Evolutionary conservation across 257 asterid genomes (phyloP), one percentile per base, ranked within the genome.

Genomic region (Salvia rosmarinus): DNA sequence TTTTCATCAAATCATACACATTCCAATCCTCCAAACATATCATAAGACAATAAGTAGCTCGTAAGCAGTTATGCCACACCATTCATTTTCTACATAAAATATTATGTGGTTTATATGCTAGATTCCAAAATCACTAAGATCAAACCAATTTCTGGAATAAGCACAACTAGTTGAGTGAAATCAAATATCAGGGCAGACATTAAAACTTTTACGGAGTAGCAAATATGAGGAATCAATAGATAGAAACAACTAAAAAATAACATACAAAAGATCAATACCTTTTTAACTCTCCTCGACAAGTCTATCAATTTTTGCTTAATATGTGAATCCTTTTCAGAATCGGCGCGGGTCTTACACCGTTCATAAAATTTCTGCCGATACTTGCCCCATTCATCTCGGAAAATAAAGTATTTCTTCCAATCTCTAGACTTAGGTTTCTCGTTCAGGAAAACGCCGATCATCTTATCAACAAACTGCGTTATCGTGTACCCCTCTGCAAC

Each of bases 391-490:
- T 92, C 98, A 7, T 90, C 94, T 69, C 98, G 86, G 65, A 85
- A 87, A 65, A 92, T 89, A 85, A 90, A 75, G 74, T 84, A 90
- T 21, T 66, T 85, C 71, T 73, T 90, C 98, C 98, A 92, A 52
- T 92, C 91, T 67, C 82, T 90, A 44, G 95, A 73, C 81, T 87
- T 90, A 58, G 95, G 96, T 68, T 90, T 92, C 91, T 92, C 96
- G 79, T 83, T 72, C 82, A 90, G 30, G 81, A 92, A 92, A 67
- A 90, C 77, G 37, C 88, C 96, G 72, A 92, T 92, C n/a, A 92
- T 75, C 82, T 86, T 92, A 70, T 92, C 98, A 64, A 95, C 86
- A 63, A 92, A 87, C 19, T 88, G 88, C 75, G 95, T 90, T 44
- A 88, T 82, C 40, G 98, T 90, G 77, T 74, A 80, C 35, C 98